Base-by-base conservation (phyloP, 1,139 yeast species). In the Wickerhamomyces sp. region DNA sequence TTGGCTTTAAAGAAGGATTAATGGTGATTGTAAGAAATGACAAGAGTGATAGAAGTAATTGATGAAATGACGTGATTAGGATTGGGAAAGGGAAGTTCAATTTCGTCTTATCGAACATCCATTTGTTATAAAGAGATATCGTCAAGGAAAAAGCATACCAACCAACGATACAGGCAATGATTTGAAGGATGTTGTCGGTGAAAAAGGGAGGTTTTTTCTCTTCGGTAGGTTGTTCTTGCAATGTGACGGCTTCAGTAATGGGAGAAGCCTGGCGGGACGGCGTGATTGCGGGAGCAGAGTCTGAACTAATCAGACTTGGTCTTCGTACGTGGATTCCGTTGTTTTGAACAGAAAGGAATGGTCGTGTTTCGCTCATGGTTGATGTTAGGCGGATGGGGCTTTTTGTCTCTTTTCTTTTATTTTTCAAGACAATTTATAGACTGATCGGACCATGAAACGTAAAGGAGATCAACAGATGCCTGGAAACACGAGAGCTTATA, bases 41-140 rank as follows among this genome's bases (percentile, higher is more conserved):
- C 21, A 78, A 51, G 2, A 58, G 24, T 37, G 77, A 76, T 41
- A 91, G 70, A 23, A 88, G 73, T 21, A 82, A 56, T 63, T 91
- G 97, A 59, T 91, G 98, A 46, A 83, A 70, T 6, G 89, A 68
- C 0, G 98, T 91, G 33, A 89, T 75, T 19, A 89, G 61, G 14
- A 91, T 72, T 1, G 98, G 98, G 56, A 77, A 91, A 31, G 76
- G 73, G 54, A 91, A 82, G 51, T 85, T 74, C 40, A 89, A 65
- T 13, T 75, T 86, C 56, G 59, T 70, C 31, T 58, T 56, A 28
- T 93, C 89, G 62, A 89, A 91, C 96, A 91, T 89, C 96, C 96
- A 89, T 60, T 89, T 91, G 66, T 91, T 91, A 64, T 91, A 91
- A 23, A 89, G 68, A n/a, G 95, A 83, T 21, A 89, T 75, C 12